These are phyloP conservation scores for Boletus hoseneyae DNA, from an alignment of 1,284 basidiomycete species.

Conservation along the genomic window DNA sequence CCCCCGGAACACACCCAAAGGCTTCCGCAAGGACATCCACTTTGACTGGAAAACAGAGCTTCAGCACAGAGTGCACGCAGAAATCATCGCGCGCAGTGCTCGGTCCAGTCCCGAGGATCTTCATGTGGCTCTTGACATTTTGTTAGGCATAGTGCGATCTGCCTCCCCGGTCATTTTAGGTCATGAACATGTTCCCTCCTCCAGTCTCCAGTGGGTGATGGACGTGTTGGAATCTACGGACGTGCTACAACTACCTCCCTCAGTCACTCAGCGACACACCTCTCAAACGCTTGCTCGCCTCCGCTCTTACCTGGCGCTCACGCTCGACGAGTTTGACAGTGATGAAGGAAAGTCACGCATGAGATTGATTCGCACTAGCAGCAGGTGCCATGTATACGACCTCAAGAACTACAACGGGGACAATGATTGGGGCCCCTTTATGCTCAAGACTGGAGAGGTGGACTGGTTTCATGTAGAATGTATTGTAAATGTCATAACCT, in stretches of 20 bases:
- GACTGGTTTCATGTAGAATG: slow-evolving; percentile 63
- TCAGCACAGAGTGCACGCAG: slow-evolving; percentile 39
- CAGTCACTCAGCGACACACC: slow-evolving; percentile 6
- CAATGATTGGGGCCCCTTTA: slow-evolving; percentile 58
- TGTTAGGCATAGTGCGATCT: slow-evolving; percentile 42
- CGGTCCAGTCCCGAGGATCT: slow-evolving; percentile 30
- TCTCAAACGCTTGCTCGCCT: slow-evolving; percentile 34
- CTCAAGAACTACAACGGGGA: slow-evolving; percentile 51
- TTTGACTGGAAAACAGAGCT: slow-evolving; percentile 41
- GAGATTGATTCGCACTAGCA: slow-evolving; percentile 39
- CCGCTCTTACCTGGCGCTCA: slow-evolving; percentile 43
- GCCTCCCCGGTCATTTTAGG: slow-evolving; percentile 35
- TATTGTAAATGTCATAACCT: slow-evolving; percentile 53
- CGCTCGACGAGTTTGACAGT: slow-evolving; percentile 32
- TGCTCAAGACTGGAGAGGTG: slow-evolving; percentile 35
- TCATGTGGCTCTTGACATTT: slow-evolving; percentile 38
- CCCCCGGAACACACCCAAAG: slow-evolving; percentile 37
- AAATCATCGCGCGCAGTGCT: slow-evolving; percentile 30
- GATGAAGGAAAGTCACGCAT: slow-evolving; percentile 30
- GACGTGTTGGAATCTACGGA: slow-evolving; percentile 35
- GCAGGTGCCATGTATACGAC: slow-evolving; percentile 59
- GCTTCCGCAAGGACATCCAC: slow-evolving; percentile 10
- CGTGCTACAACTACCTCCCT: slow-evolving; percentile 31
- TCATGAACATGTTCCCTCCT: slow-evolving; percentile 29
- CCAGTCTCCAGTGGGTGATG: slow-evolving; percentile 41